These are phyloP conservation scores for Saussurea involucrata DNA, from an alignment of 129 eudicot genomes.

Conservation along the genomic window DNA sequence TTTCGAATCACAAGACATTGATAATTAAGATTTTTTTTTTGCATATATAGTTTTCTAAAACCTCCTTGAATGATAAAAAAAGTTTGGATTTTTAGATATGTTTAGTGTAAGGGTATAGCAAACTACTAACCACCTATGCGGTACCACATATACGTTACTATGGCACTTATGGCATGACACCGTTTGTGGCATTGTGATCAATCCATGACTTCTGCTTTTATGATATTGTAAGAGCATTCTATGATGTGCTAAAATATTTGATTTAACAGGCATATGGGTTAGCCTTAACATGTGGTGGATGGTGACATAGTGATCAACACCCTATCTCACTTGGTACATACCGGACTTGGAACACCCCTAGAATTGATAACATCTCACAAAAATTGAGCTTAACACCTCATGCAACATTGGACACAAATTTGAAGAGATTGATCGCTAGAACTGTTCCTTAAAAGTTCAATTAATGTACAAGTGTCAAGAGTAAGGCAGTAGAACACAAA, in stretches of 20 bases:
- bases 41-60: too few relatives aligned
- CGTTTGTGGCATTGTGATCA: background rate
- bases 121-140: background rate
- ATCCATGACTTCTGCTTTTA: background rate
- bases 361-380: background rate
- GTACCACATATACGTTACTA: background rate
- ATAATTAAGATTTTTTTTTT: too few relatives aligned
- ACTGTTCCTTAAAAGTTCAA: background rate
- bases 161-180: background rate
- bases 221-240: background rate
- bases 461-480: background rate
- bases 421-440: background rate
- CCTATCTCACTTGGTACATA: background rate
- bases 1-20: too few relatives aligned
- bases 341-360: background rate
- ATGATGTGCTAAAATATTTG: background rate
- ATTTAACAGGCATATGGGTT: background rate
- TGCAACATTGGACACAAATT: background rate
- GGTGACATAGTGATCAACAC: background rate
- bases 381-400: background rate
- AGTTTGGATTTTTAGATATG: too few relatives aligned
- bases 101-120: background rate
- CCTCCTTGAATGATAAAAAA: too few relatives aligned
- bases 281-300: background rate
- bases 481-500: background rate